Base-by-base conservation (phyloP, 2,329 filamentous ascomycete genomes). In the Alternaria ethzedia region DNA sequence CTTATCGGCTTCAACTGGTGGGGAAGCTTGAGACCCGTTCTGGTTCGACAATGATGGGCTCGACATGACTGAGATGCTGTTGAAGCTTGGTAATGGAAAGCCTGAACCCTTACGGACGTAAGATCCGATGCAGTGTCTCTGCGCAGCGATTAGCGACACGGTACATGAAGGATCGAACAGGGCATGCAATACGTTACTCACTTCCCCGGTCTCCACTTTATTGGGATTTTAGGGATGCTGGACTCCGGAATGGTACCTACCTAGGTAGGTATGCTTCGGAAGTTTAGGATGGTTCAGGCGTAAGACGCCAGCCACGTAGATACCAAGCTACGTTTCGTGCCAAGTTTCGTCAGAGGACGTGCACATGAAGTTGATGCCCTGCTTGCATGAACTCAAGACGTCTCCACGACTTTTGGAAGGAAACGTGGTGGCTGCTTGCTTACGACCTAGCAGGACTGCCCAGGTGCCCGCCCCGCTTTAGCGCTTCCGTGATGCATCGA, bases 1-100 rank as follows among this genome's bases (percentile, higher is more conserved):
- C 45, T 54, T 70, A 6, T 75, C 73, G 43, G 55, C 46, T 17
- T 47, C 43, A 10, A n/a, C 21, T 26, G 56, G 26, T 47, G 60
- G 36, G 13, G 60, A 56, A 49, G 55, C 13, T 36, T 54, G 51
- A 21, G 58, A 20, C 6, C 20, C 55, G 17, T 49, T 55, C 30
- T 61, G 61, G 43, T 17, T 44, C 25, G 46, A 52, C 21, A 58
- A 54, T n/a, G 54, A 47, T 15, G 58, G n/a, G 46, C 54, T 30
- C 54, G 64, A 50, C 64, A 64, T 66, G 45, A 41, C 46, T 55
- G 59, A 56, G 49, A 13, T 51, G 45, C 25, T 17, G 46, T 52
- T 50, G 25, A 30, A 32, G 28, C 17, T 36, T 23, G 47, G 23
- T 59, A 41, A 23, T 44, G 26, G 46, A 23, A 36, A 44, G 28